Evolutionary conservation across 176 grass and related monocot genomes (phyloP), one percentile per base, ranked within the genome.

Genomic region (Echinochloa phyllopogon): DNA sequence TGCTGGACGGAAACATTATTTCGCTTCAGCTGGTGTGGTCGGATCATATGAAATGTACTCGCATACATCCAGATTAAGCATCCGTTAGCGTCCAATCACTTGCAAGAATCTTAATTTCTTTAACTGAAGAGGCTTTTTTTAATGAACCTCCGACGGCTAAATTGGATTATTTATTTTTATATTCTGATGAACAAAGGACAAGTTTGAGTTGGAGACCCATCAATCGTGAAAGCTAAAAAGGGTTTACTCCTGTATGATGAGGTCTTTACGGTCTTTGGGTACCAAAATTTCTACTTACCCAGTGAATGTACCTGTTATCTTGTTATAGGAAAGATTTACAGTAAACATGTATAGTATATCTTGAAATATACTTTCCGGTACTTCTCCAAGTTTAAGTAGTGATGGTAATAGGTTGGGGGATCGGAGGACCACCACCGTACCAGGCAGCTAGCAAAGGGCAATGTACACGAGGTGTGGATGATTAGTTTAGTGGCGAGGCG

Each of bases 51-150:
- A 16, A 76, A 87, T 38, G 52, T 23, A 57, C 29, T 65, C 42
- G 5, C 27, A 65, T 70, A 56, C 42, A 77, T 33, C 79, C 86
- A 51, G 55, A 66, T 24, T 18, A 40, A 52, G 71, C 41, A 42
- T 60, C 42, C 60, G 38, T 71, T 68, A 70, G 25, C 24, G 0
- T 70, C 21, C 78, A 83, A 70, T 76, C 63, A 60, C 43, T 69
- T 77, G 41, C 15, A 6, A 43, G 86, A 77, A 63, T 87, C 79
- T 83, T 52, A 39, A 60, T 47, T 40, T 87, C 23, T 75, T 61
- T 82, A 59, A 4, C 29, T 8, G 1, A 43, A 47, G 48, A 60
- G 5, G n/a, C n/a, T 18, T 12, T 64, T 74, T 60, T 8, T 12
- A 49, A 75, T 25, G 27, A 74, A 81, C 21, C 55, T 57, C 0